These are phyloP conservation scores for Fusarium sp. DNA, from an alignment of 2,329 filamentous ascomycete genomes.

Conservation along the genomic window DNA sequence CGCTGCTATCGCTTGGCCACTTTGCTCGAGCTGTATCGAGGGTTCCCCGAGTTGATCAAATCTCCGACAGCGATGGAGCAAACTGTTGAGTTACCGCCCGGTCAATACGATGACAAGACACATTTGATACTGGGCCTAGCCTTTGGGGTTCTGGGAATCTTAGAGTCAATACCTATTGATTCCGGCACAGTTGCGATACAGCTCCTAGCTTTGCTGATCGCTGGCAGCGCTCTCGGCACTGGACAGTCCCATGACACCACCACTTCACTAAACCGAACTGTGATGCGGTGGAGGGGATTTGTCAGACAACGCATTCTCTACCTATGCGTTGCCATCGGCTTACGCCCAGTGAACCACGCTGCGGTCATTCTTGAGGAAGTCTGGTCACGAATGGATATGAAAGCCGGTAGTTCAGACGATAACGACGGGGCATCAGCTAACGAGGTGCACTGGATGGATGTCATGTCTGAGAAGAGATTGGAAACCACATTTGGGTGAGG, in stretches of 20 bases:
- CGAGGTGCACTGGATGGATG: conserved; percentile 26
- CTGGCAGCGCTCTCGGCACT: conserved; percentile 8
- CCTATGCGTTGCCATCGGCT: conserved; percentile 7
- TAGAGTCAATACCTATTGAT: conserved; percentile 13
- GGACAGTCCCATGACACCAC: background rate
- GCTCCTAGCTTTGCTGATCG: conserved; percentile 17
- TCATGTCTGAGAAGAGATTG: conserved; percentile 24
- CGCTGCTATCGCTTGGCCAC: conserved; percentile 20
- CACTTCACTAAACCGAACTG: background rate
- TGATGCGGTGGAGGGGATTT: conserved; percentile 5
- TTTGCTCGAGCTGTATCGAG: conserved; percentile 16
- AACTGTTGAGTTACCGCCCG: background rate
- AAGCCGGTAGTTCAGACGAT: background rate
- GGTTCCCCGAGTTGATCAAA: conserved; percentile 19
- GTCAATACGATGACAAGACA: background rate
- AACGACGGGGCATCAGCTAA: background rate
- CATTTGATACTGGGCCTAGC: conserved; percentile 2
- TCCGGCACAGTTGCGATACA: conserved; percentile 27
- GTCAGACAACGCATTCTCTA: conserved; percentile 7
- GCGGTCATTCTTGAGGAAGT: conserved; percentile 20
- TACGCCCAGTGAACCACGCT: conserved; percentile 15
- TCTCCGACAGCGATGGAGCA: background rate
- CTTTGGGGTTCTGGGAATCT: background rate
- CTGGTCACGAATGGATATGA: conserved; percentile 26
- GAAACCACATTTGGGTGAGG: conserved; percentile 31